Base-by-base conservation (phyloP, 768 basidiomycete species). In the Trametes cinnabarina region DNA sequence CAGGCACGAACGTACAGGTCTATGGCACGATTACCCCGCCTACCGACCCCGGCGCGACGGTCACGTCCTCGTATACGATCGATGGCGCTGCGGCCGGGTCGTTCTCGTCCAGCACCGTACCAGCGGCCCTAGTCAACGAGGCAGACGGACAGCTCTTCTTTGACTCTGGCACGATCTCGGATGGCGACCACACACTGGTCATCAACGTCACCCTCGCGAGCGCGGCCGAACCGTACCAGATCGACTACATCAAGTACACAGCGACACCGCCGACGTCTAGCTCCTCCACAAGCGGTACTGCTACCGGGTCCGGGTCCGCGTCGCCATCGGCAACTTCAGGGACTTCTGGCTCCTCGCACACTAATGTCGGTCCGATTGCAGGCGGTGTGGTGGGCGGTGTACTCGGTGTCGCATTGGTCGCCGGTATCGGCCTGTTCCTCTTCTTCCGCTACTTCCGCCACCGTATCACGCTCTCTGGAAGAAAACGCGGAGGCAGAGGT, bases 361-460 rank as follows among this genome's bases (percentile, higher is more conserved):
- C 34, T 14, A 52, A 60, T 30, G 49, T 53, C 40, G 65, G 63
- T 32, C 55, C 65, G 37, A 64, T 66, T 23, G 61, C 55, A 3
- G 65, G 63, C 11, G 65, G 63, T 3, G 65, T 63, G 6, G 53
- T 64, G 12, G 65, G 61, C n/a, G 65, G 65, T 14, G 47, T 63
- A 2, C 51, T 50, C 14, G 50, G 35, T 23, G n/a, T 63, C 25
- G 28, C 42, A 3, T 22, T 64, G 28, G 40, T 54, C 28, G 4
- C 60, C 12, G 28, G 54, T n/a, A 30, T 57, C 20, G 50, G 48
- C 20, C 19, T 62, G 8, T 57, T 62, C 48, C 25, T 55, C 19
- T 60, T 35, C 41, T 51, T 42, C 39, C 30, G 56, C 32, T 47
- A 46, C 35, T 53, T 58, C 47, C 58, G 59, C 41, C 62, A 64